phyloP scores from a whole-genome alignment of 495 filamentous ascomycete genomes.

The Daldinia loculata region DNA sequence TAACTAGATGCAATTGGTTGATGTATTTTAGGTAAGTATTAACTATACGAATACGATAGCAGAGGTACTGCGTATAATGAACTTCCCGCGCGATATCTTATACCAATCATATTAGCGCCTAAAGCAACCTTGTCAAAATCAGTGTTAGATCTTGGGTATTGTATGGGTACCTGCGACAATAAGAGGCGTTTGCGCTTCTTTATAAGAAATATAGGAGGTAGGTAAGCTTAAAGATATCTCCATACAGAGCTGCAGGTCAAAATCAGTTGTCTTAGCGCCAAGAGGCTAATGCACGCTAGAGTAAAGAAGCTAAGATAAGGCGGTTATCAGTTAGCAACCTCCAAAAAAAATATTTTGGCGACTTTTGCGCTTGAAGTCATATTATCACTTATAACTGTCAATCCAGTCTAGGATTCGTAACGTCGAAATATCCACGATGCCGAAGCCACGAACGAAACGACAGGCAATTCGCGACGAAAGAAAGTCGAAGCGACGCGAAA shows the following conservation, averaged over 20 bases:
- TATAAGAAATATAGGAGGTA: too few relatives aligned
- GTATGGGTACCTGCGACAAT: too few relatives aligned
- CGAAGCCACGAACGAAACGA: slow-evolving; percentile 51
- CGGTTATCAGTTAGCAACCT: slow-evolving; percentile 16
- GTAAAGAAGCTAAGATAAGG: slow-evolving; percentile 23
- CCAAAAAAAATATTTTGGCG: slow-evolving; percentile 14
- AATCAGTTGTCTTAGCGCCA: neutral
- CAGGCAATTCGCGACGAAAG: slow-evolving; percentile 59
- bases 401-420: neutral
- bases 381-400: slow-evolving; percentile 7
- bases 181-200: too few relatives aligned
- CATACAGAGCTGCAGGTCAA: neutral
- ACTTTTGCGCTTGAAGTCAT: slow-evolving; percentile 1
- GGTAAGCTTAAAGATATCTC: too few relatives aligned
- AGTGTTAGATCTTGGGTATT: too few relatives aligned
- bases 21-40: too few relatives aligned
- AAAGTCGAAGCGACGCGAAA: slow-evolving; percentile 52
- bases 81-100: too few relatives aligned
- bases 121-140: too few relatives aligned
- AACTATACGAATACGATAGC: too few relatives aligned
- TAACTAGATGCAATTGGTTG: too few relatives aligned
- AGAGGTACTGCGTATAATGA: too few relatives aligned
- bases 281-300: neutral
- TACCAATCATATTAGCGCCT: too few relatives aligned
- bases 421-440: slow-evolving; percentile 28